Conservation (phyloP, 202 grass and related monocot genomes). For the Setaria viridis region DNA sequence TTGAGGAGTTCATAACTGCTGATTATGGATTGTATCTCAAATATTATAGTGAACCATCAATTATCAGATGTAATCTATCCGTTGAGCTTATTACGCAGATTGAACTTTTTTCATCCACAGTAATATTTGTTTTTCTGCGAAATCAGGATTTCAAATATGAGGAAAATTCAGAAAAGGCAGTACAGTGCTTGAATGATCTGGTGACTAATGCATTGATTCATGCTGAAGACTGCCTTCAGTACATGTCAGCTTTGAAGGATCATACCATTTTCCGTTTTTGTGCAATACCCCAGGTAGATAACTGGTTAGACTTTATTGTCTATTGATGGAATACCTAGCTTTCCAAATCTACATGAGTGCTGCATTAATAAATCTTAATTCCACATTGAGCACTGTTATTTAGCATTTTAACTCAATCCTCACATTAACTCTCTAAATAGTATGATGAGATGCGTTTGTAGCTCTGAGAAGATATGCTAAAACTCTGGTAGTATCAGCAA, state of each 20-base stretch:
- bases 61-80: constrained; percentile 11
- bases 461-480: not conserved
- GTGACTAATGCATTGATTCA: constrained; percentile 90
- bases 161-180: constrained; percentile 80
- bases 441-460: constrained; percentile 1
- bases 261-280: constrained; percentile 85
- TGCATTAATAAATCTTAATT: not conserved
- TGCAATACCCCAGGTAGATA: constrained; percentile 87
- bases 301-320: not conserved
- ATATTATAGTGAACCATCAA: constrained; percentile 13
- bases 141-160: constrained; percentile 87
- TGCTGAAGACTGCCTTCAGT: constrained; percentile 78
- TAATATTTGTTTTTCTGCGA: constrained; percentile 19
- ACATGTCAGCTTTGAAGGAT: constrained; percentile 89
- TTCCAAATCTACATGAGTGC: not conserved
- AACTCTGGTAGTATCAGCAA: constrained; percentile 12
- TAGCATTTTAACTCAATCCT: not conserved
- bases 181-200: constrained; percentile 96
- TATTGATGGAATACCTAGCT: not conserved
- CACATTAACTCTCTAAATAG: not conserved
- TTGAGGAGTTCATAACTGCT: not conserved
- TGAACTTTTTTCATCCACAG: constrained; percentile 11
- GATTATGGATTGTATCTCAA: not conserved
- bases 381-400: constrained; percentile 6
- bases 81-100: not conserved